These are phyloP conservation scores for Rhizophora apiculata DNA, from an alignment of 345 rosid genomes.

Conservation along the genomic window DNA sequence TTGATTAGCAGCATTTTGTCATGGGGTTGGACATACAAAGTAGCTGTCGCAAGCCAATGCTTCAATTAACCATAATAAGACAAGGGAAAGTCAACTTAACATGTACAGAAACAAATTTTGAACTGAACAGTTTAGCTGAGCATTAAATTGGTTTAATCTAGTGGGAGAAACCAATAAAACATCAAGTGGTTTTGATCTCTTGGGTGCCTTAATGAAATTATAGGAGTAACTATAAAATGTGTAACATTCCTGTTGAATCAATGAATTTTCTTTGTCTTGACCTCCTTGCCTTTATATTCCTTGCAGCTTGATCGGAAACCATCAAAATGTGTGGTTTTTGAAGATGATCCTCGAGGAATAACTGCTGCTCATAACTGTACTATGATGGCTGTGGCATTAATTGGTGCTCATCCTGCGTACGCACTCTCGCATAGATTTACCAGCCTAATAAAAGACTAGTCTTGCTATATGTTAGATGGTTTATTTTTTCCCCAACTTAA, in stretches of 20 bases:
- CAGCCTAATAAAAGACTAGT: background rate
- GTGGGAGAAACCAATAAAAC: background rate
- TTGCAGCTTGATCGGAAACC: conserved; percentile 93
- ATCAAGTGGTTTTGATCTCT: background rate
- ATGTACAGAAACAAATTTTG: background rate
- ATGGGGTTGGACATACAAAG: background rate
- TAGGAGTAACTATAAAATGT: background rate
- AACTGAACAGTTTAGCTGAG: background rate
- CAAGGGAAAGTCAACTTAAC: background rate
- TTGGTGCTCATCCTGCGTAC: conserved; percentile 88
- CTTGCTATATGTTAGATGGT: no score
- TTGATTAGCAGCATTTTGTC: background rate
- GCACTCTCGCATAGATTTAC: conserved; percentile 15
- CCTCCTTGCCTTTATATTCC: conserved; percentile 3
- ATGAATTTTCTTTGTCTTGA: conserved; percentile 10
- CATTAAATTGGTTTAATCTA: background rate
- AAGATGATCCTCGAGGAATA: conserved; percentile 87
- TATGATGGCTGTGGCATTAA: conserved; percentile 92
- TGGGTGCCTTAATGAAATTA: background rate
- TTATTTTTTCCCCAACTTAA: no score
- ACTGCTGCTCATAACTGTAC: conserved; percentile 97
- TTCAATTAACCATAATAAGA: background rate
- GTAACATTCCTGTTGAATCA: background rate
- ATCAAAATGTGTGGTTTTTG: conserved; percentile 87
- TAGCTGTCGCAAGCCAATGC: background rate